Conservation (phyloP, 2,329 filamentous ascomycete species). For the Pseudocercospora eumusae region DNA sequence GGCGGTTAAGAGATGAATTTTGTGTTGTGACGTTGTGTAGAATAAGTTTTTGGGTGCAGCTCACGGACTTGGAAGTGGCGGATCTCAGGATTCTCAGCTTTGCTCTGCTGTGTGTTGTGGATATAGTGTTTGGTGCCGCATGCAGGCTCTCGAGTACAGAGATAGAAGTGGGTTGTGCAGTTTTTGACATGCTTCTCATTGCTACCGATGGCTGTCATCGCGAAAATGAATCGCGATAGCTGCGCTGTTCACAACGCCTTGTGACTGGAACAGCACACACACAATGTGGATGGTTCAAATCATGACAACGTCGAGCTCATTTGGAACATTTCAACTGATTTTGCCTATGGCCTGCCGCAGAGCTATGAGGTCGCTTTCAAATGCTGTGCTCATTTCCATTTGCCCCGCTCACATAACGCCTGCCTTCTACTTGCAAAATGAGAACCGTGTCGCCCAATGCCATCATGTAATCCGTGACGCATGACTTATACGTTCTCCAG, state of each 20-base stretch:
- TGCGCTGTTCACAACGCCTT: neutral
- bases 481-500: slow-evolving; percentile 81
- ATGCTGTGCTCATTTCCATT: slow-evolving; percentile 27
- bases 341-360: slow-evolving; percentile 31
- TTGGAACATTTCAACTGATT: slow-evolving; percentile 31
- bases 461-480: slow-evolving; percentile 25
- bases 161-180: neutral
- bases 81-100: neutral
- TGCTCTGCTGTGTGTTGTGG: neutral
- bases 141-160: neutral
- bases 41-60: neutral
- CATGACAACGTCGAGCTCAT: slow-evolving; percentile 17
- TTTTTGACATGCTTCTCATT: neutral
- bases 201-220: neutral
- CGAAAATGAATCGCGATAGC: neutral
- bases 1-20: neutral
- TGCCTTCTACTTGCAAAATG: slow-evolving; percentile 30
- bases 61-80: neutral
- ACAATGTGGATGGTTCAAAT: neutral
- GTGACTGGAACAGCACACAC: neutral
- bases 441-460: slow-evolving; percentile 32
- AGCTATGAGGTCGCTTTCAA: slow-evolving; percentile 26
- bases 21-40: neutral
- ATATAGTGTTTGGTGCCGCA: neutral
- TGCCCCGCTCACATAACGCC: slow-evolving; percentile 34